phyloP scores from a whole-genome alignment of 768 basidiomycete genomes.

The Xanthoconium stramineum region DNA sequence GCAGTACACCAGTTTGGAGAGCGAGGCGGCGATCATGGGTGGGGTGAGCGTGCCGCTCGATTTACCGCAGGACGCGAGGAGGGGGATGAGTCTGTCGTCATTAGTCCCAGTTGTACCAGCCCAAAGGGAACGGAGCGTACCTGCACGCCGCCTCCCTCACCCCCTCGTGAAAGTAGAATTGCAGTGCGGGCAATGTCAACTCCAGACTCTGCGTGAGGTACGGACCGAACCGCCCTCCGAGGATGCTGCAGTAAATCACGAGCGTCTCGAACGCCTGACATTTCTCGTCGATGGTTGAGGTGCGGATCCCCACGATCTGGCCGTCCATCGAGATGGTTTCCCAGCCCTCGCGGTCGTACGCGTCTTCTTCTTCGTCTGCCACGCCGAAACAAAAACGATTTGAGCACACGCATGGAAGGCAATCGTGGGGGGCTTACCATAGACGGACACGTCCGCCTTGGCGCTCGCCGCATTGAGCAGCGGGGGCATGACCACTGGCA shows the following conservation, averaged over 20 bases:
- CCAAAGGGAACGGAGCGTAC: conserved; percentile 37
- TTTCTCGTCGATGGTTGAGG: conserved; percentile 81
- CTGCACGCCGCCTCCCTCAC: conserved; percentile 75
- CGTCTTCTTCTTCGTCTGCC: conserved; percentile 54
- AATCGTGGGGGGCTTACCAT: conserved; percentile 39
- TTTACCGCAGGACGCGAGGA: conserved; percentile 68
- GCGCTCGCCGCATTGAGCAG: conserved; percentile 70
- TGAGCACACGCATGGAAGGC: no score
- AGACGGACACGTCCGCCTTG: conserved; percentile 77
- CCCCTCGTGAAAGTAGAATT: conserved; percentile 83
- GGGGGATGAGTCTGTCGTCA: conserved; percentile 58
- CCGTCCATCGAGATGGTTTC: conserved; percentile 78
- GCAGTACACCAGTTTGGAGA: conserved; percentile 60
- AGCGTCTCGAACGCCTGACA: conserved; percentile 88
- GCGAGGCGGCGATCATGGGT: conserved; percentile 66
- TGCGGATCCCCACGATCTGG: conserved; percentile 71
- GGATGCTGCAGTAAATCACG: conserved; percentile 71
- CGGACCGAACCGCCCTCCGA: conserved; percentile 64
- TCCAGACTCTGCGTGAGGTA: conserved; percentile 71
- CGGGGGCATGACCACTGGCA: conserved; percentile 80
- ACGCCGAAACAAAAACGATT: no score
- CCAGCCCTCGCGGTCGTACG: conserved; percentile 69
- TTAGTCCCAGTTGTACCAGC: no score
- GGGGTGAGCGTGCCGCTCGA: conserved; percentile 59
- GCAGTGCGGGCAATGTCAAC: conserved; percentile 64